Conservation (phyloP, 768 basidiomycete genomes). For the Chiua virens region DNA sequence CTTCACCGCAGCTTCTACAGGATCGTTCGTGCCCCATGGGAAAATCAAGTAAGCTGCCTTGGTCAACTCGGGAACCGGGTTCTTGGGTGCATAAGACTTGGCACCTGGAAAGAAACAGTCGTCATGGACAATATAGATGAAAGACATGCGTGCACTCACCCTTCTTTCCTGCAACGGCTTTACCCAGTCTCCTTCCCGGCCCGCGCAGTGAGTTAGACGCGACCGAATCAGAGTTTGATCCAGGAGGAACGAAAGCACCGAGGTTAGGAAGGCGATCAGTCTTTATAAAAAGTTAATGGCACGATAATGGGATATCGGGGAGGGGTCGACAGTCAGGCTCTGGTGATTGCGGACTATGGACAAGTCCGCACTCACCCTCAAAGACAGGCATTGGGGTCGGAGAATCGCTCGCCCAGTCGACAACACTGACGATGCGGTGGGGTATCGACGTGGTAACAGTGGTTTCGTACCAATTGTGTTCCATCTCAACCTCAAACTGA, state of each 20-base stretch:
- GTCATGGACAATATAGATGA: background rate
- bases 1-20: conserved; percentile 45
- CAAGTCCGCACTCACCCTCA: conserved; percentile 14
- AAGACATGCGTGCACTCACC: background rate
- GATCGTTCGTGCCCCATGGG: conserved; percentile 85
- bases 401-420: conserved; percentile 93
- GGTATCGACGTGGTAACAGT: conserved; percentile 74
- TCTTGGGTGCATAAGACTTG: conserved; percentile 11
- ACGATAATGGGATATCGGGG: background rate
- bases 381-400: conserved; percentile 36
- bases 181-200: conserved; percentile 9
- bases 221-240: conserved; percentile 17
- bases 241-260: conserved; percentile 25
- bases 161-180: conserved; percentile 15
- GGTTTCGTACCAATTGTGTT: conserved; percentile 95
- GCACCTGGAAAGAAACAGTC: background rate
- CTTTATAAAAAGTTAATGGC: conserved; percentile 1
- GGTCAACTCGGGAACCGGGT: conserved; percentile 9
- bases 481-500: conserved; percentile 89
- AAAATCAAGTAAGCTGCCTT: conserved; percentile 70
- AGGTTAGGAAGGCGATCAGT: conserved; percentile 22
- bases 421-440: conserved; percentile 81
- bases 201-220: conserved; percentile 2
- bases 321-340: conserved; percentile 6
- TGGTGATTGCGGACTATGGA: background rate